These are phyloP conservation scores for Mediolabrus comicus DNA, from an alignment of 108 stramenopile genomes.

Conservation along the genomic window DNA sequence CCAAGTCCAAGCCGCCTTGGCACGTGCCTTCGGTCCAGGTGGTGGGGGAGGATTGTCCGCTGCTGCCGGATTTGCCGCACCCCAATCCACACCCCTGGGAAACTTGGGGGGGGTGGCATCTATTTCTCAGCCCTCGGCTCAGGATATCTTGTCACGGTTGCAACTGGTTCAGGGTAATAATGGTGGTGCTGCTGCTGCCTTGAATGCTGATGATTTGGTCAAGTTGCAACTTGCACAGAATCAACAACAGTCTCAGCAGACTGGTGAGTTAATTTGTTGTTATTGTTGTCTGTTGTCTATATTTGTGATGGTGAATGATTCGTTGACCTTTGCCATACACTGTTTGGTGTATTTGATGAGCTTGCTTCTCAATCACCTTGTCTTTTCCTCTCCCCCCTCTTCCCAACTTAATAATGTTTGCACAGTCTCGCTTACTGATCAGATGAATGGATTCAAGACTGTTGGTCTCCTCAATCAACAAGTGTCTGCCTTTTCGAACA, in stretches of 20 bases:
- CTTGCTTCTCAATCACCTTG: not conserved
- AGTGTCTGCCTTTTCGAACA: not conserved
- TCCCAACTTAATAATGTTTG: too few species aligned
- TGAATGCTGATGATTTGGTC: conserved; percentile 10
- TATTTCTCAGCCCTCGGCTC: conserved; percentile 2
- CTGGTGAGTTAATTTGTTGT: not conserved
- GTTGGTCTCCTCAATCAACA: not conserved
- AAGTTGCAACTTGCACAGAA: conserved; percentile 24
- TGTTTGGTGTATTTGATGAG: too few species aligned
- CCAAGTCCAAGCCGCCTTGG: conserved; percentile 31
- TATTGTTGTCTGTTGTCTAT: too few species aligned
- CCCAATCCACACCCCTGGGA: not conserved
- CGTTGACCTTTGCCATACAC: not conserved
- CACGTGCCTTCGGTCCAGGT: conserved; percentile 26
- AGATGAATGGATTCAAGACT: not conserved
- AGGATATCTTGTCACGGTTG: conserved; percentile 21
- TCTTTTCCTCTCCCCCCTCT: not conserved
- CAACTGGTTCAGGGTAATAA: conserved; percentile 13
- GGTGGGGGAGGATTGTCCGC: conserved; percentile 6
- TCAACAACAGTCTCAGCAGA: conserved; percentile 1
- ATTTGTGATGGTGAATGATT: too few species aligned
- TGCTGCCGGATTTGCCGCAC: not conserved
- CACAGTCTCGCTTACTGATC: not conserved
- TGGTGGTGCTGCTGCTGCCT: not conserved
- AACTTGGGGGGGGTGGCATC: not conserved